A percentile compares a stretch with the other conserved stretches of the same genome.
phyloP scores from a whole-genome alignment of 805 yeast genomes.

The Ogataea ramenticola region DNA sequence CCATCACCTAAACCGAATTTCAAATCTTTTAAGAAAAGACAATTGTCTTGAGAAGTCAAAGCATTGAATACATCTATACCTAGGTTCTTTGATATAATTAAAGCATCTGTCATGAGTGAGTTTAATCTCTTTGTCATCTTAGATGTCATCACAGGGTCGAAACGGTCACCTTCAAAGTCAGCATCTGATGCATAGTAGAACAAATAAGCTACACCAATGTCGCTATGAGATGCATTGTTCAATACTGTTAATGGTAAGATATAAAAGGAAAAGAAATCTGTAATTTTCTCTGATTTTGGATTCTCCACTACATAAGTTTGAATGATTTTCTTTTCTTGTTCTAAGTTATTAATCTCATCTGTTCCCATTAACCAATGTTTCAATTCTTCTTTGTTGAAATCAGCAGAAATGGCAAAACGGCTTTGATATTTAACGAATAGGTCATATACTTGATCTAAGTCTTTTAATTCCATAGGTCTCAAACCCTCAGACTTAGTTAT shows the following conservation, averaged over 20 bases:
- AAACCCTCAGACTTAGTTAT: constrained; percentile 44
- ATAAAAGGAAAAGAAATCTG: constrained; percentile 89
- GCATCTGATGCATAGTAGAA: constrained; percentile 83
- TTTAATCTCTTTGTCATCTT: constrained; percentile 52
- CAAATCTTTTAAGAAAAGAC: constrained; percentile 70
- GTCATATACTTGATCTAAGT: constrained; percentile 55
- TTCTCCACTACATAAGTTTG: constrained; percentile 71
- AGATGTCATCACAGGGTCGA: constrained; percentile 31
- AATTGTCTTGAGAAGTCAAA: constrained; percentile 82
- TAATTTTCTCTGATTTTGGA: constrained; percentile 49
- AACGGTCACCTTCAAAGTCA: constrained; percentile 33
- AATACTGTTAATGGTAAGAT: constrained; percentile 82
- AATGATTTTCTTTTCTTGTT: constrained; percentile 42
- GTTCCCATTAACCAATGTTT: constrained; percentile 75
- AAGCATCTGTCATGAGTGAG: constrained; percentile 62
- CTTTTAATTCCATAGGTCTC: constrained; percentile 50
- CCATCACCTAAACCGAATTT: constrained; percentile 96
- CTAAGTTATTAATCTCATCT: constrained; percentile 10
- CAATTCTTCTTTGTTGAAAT: constrained; percentile 58
- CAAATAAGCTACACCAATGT: constrained; percentile 79
- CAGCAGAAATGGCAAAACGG: constrained; percentile 67
- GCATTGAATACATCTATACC: constrained; percentile 92
- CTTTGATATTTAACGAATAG: constrained; percentile 58
- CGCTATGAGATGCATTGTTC: constrained; percentile 51
- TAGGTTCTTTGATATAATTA: constrained; percentile 60